Evolutionary conservation across 495 filamentous ascomycete genomes (phyloP), one percentile per base, ranked within the genome.

Genomic region (Lentithecium fluviatile): DNA sequence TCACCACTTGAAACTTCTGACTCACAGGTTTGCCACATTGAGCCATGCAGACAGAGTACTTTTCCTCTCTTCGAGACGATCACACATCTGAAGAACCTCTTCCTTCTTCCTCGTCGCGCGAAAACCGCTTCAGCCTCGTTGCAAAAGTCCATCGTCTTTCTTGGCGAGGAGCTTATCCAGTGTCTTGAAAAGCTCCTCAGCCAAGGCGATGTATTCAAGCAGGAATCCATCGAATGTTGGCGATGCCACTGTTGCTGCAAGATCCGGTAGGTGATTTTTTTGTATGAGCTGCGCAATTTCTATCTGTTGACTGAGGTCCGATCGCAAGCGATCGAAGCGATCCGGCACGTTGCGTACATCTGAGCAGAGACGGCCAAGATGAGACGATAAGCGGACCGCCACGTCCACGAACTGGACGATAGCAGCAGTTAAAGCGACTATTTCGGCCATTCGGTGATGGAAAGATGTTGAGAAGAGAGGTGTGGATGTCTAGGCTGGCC

Each of bases 51-150:
- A 56, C 45, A 43, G 52, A 40, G 32, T 56, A 26, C 8, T 56
- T 45, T 56, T 56, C 52, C 20, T 56, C 32, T 26, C 6, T 21
- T 56, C 52, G 23, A 56, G 52, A 56, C 52, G 52, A 56, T 56
- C 52, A 21, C 52, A 56, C n/a, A 56, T 40, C 36, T 56, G 32
- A 15, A 45, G 1, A 23, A 56, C 36, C 3, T 43, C 32, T 42
- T 56, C 52, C 40, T 56, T 56, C 24, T 56, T 56, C 21, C 52
- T 32, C 17, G 45, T 25, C 23, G 36, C 45, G 21, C 52, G 23
- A 56, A 56, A n/a, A n/a, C 32, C 36, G 36, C 15, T 21, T 34
- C 52, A 56, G 38, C 52, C 52, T 40, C 36, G 29, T 56, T 20
- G 10, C 6, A 56, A 21, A 3, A 43, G 34, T 21, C 32, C 52